phyloP scores from a whole-genome alignment of 352 stramenopile species.

The Phytophthora boehmeriae region DNA sequence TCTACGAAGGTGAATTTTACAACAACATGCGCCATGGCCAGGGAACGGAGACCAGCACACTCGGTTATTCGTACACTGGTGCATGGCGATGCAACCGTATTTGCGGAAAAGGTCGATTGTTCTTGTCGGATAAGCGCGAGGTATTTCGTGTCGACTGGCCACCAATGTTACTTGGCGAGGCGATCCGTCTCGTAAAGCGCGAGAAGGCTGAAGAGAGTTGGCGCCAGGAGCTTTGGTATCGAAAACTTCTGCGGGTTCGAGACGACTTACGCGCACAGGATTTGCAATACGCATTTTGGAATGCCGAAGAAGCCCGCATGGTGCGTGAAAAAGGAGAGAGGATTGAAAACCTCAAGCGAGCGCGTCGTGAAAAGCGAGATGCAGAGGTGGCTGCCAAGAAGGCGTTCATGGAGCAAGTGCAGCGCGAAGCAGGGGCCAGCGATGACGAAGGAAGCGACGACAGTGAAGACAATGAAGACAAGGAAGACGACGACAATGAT shows the following conservation, averaged over 20 bases:
- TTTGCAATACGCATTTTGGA: slow-evolving; percentile 63
- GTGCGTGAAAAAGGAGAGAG: slow-evolving; percentile 47
- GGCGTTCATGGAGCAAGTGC: slow-evolving; percentile 58
- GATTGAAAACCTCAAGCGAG: slow-evolving; percentile 55
- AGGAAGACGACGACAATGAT: slow-evolving; percentile 17
- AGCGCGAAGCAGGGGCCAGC: slow-evolving; percentile 19
- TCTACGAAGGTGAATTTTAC: slow-evolving; percentile 76
- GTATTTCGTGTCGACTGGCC: slow-evolving; percentile 62
- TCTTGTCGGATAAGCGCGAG: slow-evolving; percentile 48
- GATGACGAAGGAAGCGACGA: slow-evolving; percentile 14
- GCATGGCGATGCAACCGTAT: slow-evolving; percentile 65
- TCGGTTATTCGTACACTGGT: slow-evolving; percentile 65
- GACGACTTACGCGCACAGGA: slow-evolving; percentile 71
- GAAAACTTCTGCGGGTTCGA: slow-evolving; percentile 61
- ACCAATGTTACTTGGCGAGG: slow-evolving; percentile 62
- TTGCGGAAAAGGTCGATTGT: slow-evolving; percentile 49
- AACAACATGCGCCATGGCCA: slow-evolving; percentile 63
- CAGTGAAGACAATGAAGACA: slow-evolving; percentile 30
- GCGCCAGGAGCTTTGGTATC: slow-evolving; percentile 52
- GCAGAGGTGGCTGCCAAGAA: slow-evolving; percentile 58
- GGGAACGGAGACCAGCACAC: slow-evolving; percentile 61
- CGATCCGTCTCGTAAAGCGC: slow-evolving; percentile 54
- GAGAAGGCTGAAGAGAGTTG: slow-evolving; percentile 30
- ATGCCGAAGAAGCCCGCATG: slow-evolving; percentile 61
- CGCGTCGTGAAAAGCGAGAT: slow-evolving; percentile 59